phyloP scores from a whole-genome alignment of 345 rosid genomes.

The Passiflora organensis region DNA sequence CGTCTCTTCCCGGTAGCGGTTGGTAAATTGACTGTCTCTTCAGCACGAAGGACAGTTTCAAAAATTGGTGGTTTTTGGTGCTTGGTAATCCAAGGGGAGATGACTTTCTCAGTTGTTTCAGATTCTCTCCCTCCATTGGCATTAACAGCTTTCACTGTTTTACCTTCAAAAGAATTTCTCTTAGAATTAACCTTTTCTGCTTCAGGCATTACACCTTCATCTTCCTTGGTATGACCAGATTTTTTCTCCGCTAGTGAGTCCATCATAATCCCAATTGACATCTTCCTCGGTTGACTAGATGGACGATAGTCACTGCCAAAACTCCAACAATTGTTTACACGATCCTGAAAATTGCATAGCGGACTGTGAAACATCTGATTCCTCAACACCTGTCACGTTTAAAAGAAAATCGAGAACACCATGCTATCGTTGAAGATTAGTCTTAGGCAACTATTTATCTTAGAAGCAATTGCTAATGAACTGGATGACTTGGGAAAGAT shows the following conservation, averaged over 20 bases:
- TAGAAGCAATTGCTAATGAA: too few relatives aligned
- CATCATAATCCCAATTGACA: constrained; percentile 67
- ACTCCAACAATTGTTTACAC: constrained; percentile 50
- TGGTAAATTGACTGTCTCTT: constrained; percentile 30
- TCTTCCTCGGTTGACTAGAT: constrained; percentile 72
- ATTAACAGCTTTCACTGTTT: constrained; percentile 25
- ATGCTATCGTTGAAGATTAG: background rate
- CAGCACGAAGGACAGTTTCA: constrained; percentile 25
- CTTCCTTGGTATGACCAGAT: constrained; percentile 26
- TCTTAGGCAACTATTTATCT: too few relatives aligned
- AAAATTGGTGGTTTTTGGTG: constrained; percentile 30
- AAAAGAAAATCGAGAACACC: background rate
- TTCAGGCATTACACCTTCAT: constrained; percentile 22
- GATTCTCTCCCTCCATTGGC: constrained; percentile 30
- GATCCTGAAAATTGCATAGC: constrained; percentile 36
- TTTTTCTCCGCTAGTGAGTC: constrained; percentile 46
- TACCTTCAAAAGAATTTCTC: constrained; percentile 21
- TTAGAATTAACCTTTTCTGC: constrained; percentile 28
- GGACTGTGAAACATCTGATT: constrained; percentile 6
- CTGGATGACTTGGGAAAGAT: too few relatives aligned
- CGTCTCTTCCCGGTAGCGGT: constrained; percentile 28
- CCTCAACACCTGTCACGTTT: background rate
- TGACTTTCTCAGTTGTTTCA: constrained; percentile 35
- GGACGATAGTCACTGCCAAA: constrained; percentile 48
- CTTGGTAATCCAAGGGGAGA: constrained; percentile 54